These are phyloP conservation scores for Arctium minus DNA, from an alignment of 129 eudicot genomes.

Conservation along the genomic window DNA sequence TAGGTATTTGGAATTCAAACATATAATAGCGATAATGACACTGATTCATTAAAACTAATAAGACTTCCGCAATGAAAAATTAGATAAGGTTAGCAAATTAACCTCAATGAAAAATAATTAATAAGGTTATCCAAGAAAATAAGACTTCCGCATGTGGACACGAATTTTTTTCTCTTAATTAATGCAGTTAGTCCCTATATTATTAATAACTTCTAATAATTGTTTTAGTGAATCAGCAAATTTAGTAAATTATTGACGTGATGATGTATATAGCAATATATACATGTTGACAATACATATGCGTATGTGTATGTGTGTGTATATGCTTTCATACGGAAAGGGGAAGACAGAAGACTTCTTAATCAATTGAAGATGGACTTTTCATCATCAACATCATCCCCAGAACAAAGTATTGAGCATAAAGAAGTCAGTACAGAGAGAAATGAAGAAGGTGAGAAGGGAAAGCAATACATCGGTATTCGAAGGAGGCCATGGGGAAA, in stretches of 20 bases:
- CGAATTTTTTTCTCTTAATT: neutral
- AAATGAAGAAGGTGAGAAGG: constrained; percentile 22
- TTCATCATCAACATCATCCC: constrained; percentile 9
- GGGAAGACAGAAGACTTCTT: neutral
- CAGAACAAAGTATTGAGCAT: neutral
- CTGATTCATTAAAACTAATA: neutral
- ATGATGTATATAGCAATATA: neutral
- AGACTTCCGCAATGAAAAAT: neutral
- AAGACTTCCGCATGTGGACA: neutral
- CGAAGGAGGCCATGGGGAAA: constrained; percentile 58
- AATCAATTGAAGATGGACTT: constrained; percentile 16
- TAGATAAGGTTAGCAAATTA: neutral
- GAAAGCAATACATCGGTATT: constrained; percentile 37
- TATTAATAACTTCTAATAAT: neutral
- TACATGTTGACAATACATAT: neutral
- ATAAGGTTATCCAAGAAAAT: neutral
- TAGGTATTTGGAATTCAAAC: no score
- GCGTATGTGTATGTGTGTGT: neutral
- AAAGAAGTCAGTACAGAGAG: constrained; percentile 1
- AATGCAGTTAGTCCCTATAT: neutral
- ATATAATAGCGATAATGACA: neutral
- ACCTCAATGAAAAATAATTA: neutral
- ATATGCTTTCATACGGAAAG: neutral
- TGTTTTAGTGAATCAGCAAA: constrained; percentile 14
- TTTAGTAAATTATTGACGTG: neutral